These are phyloP conservation scores for Thuidium tamariscinum DNA, from an alignment of 225 moss, liverwort and hornwort species.

Conservation along the genomic window DNA sequence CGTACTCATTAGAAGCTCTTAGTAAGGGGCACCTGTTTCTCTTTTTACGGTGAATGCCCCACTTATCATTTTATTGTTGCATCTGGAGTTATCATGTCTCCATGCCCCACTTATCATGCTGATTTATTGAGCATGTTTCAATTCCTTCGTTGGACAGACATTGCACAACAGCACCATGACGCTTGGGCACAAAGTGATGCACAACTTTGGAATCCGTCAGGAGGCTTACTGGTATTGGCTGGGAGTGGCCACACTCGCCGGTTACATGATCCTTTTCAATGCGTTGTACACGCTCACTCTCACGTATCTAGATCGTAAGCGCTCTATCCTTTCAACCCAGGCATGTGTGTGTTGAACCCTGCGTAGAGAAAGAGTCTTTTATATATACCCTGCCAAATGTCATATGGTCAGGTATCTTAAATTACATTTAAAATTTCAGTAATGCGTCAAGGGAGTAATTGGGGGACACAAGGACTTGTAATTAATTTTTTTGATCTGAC, in stretches of 20 bases:
- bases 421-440: not conserved
- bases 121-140: not conserved
- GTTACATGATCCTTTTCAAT: constrained; percentile 66
- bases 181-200: constrained; percentile 28
- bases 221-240: constrained; percentile 75
- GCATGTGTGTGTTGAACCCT: not conserved
- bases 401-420: not conserved
- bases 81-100: not conserved
- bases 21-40: not conserved
- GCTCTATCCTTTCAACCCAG: not conserved
- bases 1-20: not conserved
- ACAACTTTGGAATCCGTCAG: constrained; percentile 33
- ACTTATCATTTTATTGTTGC: not conserved
- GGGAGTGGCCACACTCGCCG: constrained; percentile 33
- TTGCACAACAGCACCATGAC: constrained; percentile 11
- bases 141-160: constrained; percentile 2
- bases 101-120: too few species aligned
- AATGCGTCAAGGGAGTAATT: too few species aligned
- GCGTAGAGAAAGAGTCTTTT: too few species aligned
- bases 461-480: not conserved
- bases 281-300: constrained; percentile 46
- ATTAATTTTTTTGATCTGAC: not conserved
- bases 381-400: not conserved
- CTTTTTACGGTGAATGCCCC: not conserved
- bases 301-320: constrained; percentile 64